Evolutionary conservation across 23 red algal genomes (phyloP), one percentile per base, ranked within the genome.

Genomic region (Gracilaria caudata): DNA sequence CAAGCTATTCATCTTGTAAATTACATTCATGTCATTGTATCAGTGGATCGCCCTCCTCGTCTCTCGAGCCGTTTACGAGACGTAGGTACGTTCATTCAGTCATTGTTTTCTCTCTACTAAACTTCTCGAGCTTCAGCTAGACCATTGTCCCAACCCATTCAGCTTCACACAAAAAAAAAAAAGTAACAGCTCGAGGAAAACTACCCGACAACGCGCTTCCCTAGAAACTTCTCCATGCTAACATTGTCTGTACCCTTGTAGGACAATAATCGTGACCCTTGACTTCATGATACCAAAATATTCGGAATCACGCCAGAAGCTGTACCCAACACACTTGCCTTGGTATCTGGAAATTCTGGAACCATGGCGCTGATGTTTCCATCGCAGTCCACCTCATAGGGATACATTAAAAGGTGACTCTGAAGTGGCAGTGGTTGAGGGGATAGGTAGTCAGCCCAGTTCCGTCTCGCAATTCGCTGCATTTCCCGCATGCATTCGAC

Each of bases 281-380:
- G 78, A 16, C 3, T 43, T 86, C 82, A 89, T 24, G 84, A 89
- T 17, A 79, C 73, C 45, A 89, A 63, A 77, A 89, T 78, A 41
- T 89, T 89, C 7, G 84, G 84, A 57, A 89, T 89, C 23, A 89
- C 84, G 21, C 51, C 72, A 20, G 71, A 63, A 12, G 19, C 35
- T 2, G 84, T 73, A 41, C 87, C 87, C 0, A 51, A 33, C 1
- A 91, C 63, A 41, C 44, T 66, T 47, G 53, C 90, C 23, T 65
- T 73, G 13, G 90, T 93, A 56, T 93, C 90, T n/a, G 90, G 90
- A 66, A 93, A 93, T 43, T 40, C 45, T 0, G 64, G 59, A 34
- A 78, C 73, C 5, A 41, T 28, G 25, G 64, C 79, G 33, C 54
- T 41, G 7, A 93, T 28, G 34, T 79, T 79, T 38, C 90, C 90